Conservation (phyloP, 78 protist species). For the Polysphondylium violaceum region DNA sequence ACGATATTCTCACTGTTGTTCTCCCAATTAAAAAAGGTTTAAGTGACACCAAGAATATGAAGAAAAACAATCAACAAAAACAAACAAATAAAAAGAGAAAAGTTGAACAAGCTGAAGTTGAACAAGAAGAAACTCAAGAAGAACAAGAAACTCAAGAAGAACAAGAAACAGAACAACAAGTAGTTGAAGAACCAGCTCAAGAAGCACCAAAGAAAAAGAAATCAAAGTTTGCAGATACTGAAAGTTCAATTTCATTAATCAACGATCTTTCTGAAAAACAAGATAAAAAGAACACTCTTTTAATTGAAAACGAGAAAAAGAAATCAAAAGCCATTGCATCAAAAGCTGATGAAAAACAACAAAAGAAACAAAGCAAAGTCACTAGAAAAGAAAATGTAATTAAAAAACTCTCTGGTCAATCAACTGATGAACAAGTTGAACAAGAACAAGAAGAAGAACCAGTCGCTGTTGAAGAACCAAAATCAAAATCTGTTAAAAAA, state of each 20-base stretch:
- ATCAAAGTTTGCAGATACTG: constrained; percentile 2
- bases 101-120: background rate
- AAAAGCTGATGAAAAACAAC: constrained; percentile 2
- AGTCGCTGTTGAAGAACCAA: background rate
- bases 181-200: background rate
- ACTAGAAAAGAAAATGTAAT: background rate
- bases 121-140: background rate
- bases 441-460: background rate
- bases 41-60: background rate
- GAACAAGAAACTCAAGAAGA: background rate
- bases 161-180: background rate
- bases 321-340: background rate
- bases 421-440: background rate
- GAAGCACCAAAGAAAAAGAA: background rate
- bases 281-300: background rate
- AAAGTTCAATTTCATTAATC: background rate
- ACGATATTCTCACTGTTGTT: constrained; percentile 42
- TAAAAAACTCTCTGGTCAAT: background rate
- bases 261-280: constrained; percentile 3
- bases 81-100: background rate
- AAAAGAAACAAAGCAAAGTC: background rate
- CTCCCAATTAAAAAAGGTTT: constrained; percentile 17
- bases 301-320: constrained; percentile 13
- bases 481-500: background rate
- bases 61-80: too few species aligned